Evolutionary conservation across 352 stramenopile species (phyloP), one percentile per base, ranked within the genome.

Genomic region (Globisporangium parvum): DNA sequence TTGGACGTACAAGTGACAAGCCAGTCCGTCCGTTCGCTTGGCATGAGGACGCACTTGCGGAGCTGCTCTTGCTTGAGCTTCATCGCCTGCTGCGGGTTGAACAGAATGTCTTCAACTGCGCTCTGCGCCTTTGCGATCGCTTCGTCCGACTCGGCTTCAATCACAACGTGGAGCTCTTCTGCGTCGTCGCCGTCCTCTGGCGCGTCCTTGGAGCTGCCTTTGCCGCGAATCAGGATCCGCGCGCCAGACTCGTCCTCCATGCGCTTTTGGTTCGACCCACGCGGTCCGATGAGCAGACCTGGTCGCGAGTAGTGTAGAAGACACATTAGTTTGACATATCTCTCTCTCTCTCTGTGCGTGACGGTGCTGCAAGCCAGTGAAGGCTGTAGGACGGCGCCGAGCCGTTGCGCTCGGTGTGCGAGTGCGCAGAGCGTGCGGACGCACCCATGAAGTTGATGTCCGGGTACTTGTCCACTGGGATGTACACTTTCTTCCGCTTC

Each of bases 401-500:
- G 31, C 31, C 8, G 31, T 8, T 9, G n/a, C n/a, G n/a, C n/a
- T n/a, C n/a, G n/a, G n/a, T n/a, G n/a, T 11, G 10, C 10, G 31
- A 37, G 31, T 28, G 26, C 5, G 26, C 5, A 5, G 26, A 37
- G 31, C 39, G 2, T 12, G 21, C 9, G 41, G 6, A 60, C 70
- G 21, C 18, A 83, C 86, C 89, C 75, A 97, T 95, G 53, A 96
- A 97, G 70, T 97, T 97, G 63, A 96, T 96, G 31, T 97, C 90
- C 8, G 86, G 85, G 70, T 97, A 88, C 57, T 96, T 91, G 57
- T 94, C 87, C 56, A 93, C 80, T 6, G 88, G 85, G 45, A 97
- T 96, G 69, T 93, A 96, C 47, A 96, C 78, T 76, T 96, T 96
- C 76, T 95, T 95, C 63, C 70, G 73, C 67, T 92, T 95, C 71